Percentiles rank a stretch among this genome's conserved stretches.
Conservation (phyloP, 441 rosid species). For the Melastoma candidum region DNA sequence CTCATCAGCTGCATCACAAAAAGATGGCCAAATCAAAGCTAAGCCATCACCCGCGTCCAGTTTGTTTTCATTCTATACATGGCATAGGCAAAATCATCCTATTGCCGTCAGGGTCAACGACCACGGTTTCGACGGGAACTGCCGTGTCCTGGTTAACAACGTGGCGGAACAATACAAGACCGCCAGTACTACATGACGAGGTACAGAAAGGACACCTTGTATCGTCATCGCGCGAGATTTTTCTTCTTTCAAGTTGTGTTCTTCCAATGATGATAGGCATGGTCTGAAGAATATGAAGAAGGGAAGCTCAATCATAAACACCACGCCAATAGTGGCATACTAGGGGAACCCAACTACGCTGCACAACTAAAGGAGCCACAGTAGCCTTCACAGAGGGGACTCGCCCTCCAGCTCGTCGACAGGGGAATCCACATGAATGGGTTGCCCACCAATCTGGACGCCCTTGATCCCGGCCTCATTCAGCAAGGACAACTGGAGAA, state of each 20-base stretch:
- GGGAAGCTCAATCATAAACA: conserved; percentile 66
- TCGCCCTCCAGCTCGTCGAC: conserved; percentile 56
- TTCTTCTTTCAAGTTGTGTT: no score
- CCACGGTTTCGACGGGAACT: conserved; percentile 58
- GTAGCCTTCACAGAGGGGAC: conserved; percentile 60
- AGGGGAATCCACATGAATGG: conserved; percentile 60
- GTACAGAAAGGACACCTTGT: conserved; percentile 1
- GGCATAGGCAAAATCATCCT: conserved; percentile 3
- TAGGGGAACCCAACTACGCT: conserved; percentile 35
- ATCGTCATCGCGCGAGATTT: not conserved
- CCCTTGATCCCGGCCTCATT: conserved; percentile 65
- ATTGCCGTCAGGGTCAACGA: conserved; percentile 37
- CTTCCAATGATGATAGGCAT: conserved; percentile 23
- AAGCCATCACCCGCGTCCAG: not conserved
- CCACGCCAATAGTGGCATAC: conserved; percentile 62
- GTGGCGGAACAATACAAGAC: conserved; percentile 41
- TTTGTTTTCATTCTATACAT: not conserved
- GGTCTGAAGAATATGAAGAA: conserved; percentile 71
- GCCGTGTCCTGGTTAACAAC: conserved; percentile 54
- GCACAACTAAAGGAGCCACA: conserved; percentile 71
- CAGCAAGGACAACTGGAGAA: conserved; percentile 27
- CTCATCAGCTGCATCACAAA: conserved; percentile 29
- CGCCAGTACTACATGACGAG: conserved; percentile 29
- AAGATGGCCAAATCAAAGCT: not conserved
- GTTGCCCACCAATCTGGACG: conserved; percentile 80